Percentiles rank a stretch among this genome's conserved stretches.
Evolutionary conservation across 257 asterid species (phyloP).

Genomic region (Sherardia arvensis): DNA sequence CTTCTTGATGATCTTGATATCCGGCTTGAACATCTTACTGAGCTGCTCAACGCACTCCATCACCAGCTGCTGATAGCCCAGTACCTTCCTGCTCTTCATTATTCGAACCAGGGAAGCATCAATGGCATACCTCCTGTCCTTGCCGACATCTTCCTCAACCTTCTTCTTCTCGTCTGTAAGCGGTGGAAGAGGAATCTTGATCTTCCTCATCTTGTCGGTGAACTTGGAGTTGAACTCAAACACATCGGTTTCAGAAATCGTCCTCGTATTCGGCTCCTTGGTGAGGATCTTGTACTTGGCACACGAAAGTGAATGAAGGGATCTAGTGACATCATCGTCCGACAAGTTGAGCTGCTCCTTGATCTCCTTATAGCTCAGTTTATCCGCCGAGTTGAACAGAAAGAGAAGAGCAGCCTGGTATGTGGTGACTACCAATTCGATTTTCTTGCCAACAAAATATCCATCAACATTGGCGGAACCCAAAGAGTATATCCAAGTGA

Average conservation of each 20-base stretch:
- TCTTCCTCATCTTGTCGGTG: conserved; percentile 89
- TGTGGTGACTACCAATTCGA: background rate
- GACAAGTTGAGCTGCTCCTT: conserved; percentile 74
- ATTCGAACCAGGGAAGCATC: conserved; percentile 54
- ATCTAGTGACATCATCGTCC: conserved; percentile 83
- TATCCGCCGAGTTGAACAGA: conserved; percentile 82
- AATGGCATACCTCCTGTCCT: conserved; percentile 38
- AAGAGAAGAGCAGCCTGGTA: conserved; percentile 76
- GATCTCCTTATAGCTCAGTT: conserved; percentile 81
- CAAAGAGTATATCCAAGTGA: background rate
- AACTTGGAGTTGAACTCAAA: conserved; percentile 88
- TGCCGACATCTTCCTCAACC: conserved; percentile 34
- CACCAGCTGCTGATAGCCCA: conserved; percentile 41
- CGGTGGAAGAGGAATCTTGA: conserved; percentile 40
- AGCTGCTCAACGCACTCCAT: conserved; percentile 45
- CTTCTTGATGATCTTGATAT: conserved; percentile 40
- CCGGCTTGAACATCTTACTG: conserved; percentile 51
- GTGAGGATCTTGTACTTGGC: conserved; percentile 80
- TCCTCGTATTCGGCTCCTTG: conserved; percentile 85
- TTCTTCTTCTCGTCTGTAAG: background rate
- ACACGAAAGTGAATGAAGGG: conserved; percentile 93
- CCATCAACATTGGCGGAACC: background rate
- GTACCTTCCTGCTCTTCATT: conserved; percentile 51
- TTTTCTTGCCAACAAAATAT: background rate
- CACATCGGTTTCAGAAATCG: conserved; percentile 65